phyloP scores from a whole-genome alignment of 345 rosid species.

The Combretum micranthum region DNA sequence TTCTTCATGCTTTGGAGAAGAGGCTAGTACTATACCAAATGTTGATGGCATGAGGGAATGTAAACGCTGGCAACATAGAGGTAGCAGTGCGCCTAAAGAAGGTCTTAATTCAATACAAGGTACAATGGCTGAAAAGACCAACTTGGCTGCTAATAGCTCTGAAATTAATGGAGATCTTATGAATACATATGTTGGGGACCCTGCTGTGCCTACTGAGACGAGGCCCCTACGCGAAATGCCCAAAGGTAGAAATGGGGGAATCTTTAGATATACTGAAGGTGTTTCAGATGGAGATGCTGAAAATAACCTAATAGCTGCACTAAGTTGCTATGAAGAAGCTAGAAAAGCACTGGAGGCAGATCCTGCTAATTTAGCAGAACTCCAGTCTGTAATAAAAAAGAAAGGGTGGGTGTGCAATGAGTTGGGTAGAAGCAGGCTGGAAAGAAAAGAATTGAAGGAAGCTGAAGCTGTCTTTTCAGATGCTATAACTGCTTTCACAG shows the following conservation, averaged over 20 bases:
- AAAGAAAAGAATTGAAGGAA: conserved; percentile 49
- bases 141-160: conserved; percentile 10
- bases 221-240: conserved; percentile 25
- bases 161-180: conserved; percentile 4
- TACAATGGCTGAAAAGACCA: conserved; percentile 11
- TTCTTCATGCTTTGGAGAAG: conserved; percentile 21
- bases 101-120: conserved; percentile 6
- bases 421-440: conserved; percentile 76
- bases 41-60: conserved; percentile 15
- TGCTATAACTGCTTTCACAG: conserved; percentile 71
- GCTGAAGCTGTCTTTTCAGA: conserved; percentile 82
- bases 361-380: conserved; percentile 41
- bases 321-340: conserved; percentile 72
- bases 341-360: conserved; percentile 58
- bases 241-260: conserved; percentile 57
- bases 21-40: conserved; percentile 18
- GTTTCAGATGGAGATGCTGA: conserved; percentile 50
- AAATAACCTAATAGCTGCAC: conserved; percentile 51
- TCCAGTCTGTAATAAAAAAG: conserved; percentile 58
- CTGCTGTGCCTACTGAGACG: conserved; percentile 15
- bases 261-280: conserved; percentile 58
- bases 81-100: conserved; percentile 16
- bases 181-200: conserved; percentile 14
- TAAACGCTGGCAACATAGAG: conserved; percentile 10
- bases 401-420: conserved; percentile 94